Evolutionary conservation across 768 basidiomycete genomes (phyloP).

Genomic region (Grammothele lineata): DNA sequence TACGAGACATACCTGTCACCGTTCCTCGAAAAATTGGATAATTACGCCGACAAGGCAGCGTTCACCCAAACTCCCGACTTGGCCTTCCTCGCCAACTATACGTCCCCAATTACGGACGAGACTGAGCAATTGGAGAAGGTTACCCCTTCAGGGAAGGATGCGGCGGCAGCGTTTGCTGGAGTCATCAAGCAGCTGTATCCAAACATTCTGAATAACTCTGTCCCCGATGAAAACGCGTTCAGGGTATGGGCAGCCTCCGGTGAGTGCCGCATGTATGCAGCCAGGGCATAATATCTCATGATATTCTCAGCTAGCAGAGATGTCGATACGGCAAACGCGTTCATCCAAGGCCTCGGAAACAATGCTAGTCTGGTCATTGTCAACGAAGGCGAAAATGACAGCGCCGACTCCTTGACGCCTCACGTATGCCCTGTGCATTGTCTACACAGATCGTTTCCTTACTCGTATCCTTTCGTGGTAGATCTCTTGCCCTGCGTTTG

Average conservation of each 20-base stretch:
- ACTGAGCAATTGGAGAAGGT: slow-evolving; percentile 16
- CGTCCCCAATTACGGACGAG: slow-evolving; percentile 15
- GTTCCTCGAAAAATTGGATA: slow-evolving; percentile 13
- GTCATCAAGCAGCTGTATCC: slow-evolving; percentile 12
- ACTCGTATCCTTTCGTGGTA: neutral
- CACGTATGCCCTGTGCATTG: slow-evolving; percentile 7
- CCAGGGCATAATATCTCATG: no score
- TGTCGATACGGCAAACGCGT: slow-evolving; percentile 10
- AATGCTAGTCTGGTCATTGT: slow-evolving; percentile 9
- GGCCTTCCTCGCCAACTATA: slow-evolving; percentile 12
- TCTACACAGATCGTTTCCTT: neutral
- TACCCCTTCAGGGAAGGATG: slow-evolving; percentile 13
- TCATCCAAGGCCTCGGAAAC: slow-evolving; percentile 9
- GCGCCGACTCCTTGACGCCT: slow-evolving; percentile 14
- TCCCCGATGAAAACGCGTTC: neutral
- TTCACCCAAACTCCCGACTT: slow-evolving; percentile 8
- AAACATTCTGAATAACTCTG: slow-evolving; percentile 5
- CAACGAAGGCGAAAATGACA: slow-evolving; percentile 14
- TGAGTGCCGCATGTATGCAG: neutral
- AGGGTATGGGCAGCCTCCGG: slow-evolving; percentile 15
- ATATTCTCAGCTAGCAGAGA: slow-evolving; percentile 11
- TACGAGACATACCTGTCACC: slow-evolving; percentile 16
- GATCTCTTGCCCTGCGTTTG: slow-evolving; percentile 11
- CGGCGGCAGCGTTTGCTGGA: slow-evolving; percentile 12
- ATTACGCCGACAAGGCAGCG: slow-evolving; percentile 9